These are phyloP conservation scores for Mycena maculata DNA, from an alignment of 768 basidiomycete genomes.

Conservation along the genomic window DNA sequence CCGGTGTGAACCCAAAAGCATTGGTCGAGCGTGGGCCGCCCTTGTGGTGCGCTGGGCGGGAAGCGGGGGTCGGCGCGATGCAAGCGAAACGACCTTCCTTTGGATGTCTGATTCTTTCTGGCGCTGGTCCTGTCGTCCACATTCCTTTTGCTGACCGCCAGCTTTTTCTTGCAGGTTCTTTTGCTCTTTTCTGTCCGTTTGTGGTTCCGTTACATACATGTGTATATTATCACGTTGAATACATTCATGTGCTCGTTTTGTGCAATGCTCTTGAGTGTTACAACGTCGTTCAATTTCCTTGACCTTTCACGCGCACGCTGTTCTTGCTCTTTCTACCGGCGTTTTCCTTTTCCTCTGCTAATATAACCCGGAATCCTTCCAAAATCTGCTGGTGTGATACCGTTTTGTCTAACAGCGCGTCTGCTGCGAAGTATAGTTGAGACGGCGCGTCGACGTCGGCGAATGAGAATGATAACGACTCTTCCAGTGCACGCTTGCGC, in stretches of 20 bases:
- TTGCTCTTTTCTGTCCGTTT: neutral
- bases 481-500: slow-evolving; percentile 34
- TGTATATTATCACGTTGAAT: no score
- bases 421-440: slow-evolving; percentile 40
- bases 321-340: neutral
- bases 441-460: slow-evolving; percentile 24
- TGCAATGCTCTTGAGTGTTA: no score
- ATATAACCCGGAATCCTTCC: neutral
- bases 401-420: slow-evolving; percentile 22
- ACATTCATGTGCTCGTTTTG: no score
- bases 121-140: slow-evolving; percentile 14
- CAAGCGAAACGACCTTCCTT: slow-evolving; percentile 83
- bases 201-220: no score
- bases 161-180: slow-evolving; percentile 5
- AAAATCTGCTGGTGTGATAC: neutral
- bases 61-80: slow-evolving; percentile 81
- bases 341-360: no score
- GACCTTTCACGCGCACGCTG: no score
- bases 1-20: slow-evolving; percentile 77
- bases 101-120: slow-evolving; percentile 83
- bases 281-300: no score
- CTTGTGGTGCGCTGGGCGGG: slow-evolving; percentile 74
- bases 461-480: slow-evolving; percentile 21
- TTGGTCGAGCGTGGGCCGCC: slow-evolving; percentile 73
- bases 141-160: slow-evolving; percentile 13